These are phyloP conservation scores for Emergomyces pasteurianus DNA, from an alignment of 2,329 filamentous ascomycete species.

Conservation along the genomic window DNA sequence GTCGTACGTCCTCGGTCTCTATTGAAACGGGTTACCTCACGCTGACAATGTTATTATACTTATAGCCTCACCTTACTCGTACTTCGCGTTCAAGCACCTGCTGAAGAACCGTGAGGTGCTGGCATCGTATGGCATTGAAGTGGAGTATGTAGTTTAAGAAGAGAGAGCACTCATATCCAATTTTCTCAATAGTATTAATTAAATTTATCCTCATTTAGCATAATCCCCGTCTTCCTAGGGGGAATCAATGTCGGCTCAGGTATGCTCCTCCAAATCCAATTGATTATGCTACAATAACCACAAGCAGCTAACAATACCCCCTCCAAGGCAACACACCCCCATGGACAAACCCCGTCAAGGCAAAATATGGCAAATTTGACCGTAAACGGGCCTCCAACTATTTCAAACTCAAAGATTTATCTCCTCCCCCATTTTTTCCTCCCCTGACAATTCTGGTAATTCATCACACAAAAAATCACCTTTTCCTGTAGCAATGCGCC, in stretches of 20 bases:
- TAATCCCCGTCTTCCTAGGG: conserved; percentile 61
- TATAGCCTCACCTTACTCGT: conserved; percentile 51
- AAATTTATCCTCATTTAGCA: conserved; percentile 32
- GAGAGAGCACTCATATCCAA: background rate
- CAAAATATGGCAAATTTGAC: conserved; percentile 44
- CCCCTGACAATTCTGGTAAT: conserved; percentile 41
- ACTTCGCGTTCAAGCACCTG: conserved; percentile 45
- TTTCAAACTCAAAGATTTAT: conserved; percentile 34
- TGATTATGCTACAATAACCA: background rate
- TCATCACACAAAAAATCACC: conserved; percentile 27
- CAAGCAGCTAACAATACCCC: background rate
- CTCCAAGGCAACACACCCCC: conserved; percentile 60
- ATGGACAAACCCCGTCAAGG: conserved; percentile 59
- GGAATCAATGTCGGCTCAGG: conserved; percentile 51
- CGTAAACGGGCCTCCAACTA: conserved; percentile 38
- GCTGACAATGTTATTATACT: background rate
- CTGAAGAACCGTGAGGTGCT: conserved; percentile 44
- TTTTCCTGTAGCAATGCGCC: conserved; percentile 25
- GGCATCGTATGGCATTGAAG: conserved; percentile 45
- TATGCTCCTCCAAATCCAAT: conserved; percentile 20
- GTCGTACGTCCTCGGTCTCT: conserved; percentile 39
- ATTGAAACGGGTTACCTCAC: background rate
- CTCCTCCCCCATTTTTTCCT: conserved; percentile 40
- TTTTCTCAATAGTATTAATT: background rate
- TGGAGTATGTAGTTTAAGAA: conserved; percentile 45